Percentiles rank a stretch among this genome's conserved stretches.
These are phyloP conservation scores for Rhodomyrtus psidioides DNA, from an alignment of 441 rosid genomes.

Conservation along the genomic window DNA sequence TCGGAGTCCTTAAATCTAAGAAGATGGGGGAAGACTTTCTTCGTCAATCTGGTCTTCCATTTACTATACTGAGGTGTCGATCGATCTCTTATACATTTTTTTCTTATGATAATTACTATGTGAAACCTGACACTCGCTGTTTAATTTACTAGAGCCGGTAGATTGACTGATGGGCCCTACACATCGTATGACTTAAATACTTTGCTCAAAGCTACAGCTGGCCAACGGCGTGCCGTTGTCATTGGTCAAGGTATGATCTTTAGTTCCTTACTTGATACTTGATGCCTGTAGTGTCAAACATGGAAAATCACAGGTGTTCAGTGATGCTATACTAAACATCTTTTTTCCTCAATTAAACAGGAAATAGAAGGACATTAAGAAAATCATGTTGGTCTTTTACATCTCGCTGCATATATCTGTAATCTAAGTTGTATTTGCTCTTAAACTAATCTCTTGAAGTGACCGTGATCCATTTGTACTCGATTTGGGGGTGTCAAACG, in stretches of 20 bases:
- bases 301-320: background rate
- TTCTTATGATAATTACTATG: background rate
- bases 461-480: background rate
- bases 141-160: conserved; percentile 54
- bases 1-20: conserved; percentile 95
- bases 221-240: conserved; percentile 76
- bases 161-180: conserved; percentile 98
- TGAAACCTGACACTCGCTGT: background rate
- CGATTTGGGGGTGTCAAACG: background rate
- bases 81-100: background rate
- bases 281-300: background rate
- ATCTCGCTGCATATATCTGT: background rate
- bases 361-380: background rate
- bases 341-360: background rate
- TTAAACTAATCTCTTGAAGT: background rate
- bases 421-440: background rate
- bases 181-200: conserved; percentile 98
- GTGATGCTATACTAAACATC: background rate
- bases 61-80: conserved; percentile 76
- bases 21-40: conserved; percentile 97
- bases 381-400: background rate
- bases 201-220: conserved; percentile 93
- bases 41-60: conserved; percentile 73
- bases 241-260: conserved; percentile 51
- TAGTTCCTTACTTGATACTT: background rate